phyloP scores from a whole-genome alignment of 768 basidiomycete species.

The Hortiboletus campestris region DNA sequence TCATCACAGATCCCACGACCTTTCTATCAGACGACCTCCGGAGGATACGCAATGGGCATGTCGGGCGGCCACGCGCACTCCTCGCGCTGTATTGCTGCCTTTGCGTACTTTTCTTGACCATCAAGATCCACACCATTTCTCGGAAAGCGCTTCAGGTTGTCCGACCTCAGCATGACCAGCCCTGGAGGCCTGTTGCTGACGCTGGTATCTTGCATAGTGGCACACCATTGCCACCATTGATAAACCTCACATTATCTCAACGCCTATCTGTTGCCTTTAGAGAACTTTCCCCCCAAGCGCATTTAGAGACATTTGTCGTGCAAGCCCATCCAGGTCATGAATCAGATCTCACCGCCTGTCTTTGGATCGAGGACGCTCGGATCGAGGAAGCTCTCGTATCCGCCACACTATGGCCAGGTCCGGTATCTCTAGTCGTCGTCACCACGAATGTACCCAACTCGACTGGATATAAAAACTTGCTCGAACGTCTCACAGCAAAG shows the following conservation, averaged over 20 bases:
- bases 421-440: constrained; percentile 48
- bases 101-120: constrained; percentile 40
- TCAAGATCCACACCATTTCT: constrained; percentile 22
- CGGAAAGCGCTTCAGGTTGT: constrained; percentile 1
- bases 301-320: constrained; percentile 39
- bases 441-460: constrained; percentile 35
- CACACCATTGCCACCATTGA: constrained; percentile 21
- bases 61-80: constrained; percentile 33
- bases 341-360: constrained; percentile 43
- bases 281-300: constrained; percentile 23
- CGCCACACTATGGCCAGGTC: constrained; percentile 45
- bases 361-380: constrained; percentile 43
- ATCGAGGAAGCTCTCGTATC: constrained; percentile 37
- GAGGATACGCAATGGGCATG: constrained; percentile 21
- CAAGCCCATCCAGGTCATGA: constrained; percentile 10
- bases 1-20: constrained; percentile 21
- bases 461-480: constrained; percentile 21
- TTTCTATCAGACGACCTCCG: constrained; percentile 28
- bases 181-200: not conserved
- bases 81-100: constrained; percentile 40
- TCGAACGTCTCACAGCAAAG: constrained; percentile 8
- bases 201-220: not conserved
- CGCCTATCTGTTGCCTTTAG: constrained; percentile 38
- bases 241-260: constrained; percentile 30
- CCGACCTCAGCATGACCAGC: not conserved